Conservation (phyloP, 2,329 filamentous ascomycete genomes). For the Harringtonia lauricola region DNA sequence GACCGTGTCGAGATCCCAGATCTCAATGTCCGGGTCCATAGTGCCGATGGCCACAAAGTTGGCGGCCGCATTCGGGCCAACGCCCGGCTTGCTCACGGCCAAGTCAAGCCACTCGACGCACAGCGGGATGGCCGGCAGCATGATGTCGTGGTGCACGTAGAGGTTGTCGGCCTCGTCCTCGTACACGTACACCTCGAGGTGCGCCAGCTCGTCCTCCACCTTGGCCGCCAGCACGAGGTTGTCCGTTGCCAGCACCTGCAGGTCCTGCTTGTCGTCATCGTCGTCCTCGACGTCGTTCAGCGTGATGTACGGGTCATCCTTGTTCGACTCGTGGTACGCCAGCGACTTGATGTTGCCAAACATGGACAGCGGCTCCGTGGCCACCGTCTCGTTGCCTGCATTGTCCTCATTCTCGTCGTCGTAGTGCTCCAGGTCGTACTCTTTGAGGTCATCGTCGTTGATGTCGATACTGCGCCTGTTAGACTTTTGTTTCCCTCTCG, state of each 20-base stretch:
- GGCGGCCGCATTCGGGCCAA: constrained; percentile 55
- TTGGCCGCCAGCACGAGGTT: constrained; percentile 88
- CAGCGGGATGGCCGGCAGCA: constrained; percentile 92
- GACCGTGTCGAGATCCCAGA: constrained; percentile 93
- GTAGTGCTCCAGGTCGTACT: constrained; percentile 94
- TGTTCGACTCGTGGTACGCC: constrained; percentile 87
- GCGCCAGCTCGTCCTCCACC: constrained; percentile 92
- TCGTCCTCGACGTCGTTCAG: constrained; percentile 63
- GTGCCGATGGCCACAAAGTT: constrained; percentile 95
- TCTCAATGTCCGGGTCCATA: constrained; percentile 96
- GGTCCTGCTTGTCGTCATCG: constrained; percentile 82
- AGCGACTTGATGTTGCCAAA: constrained; percentile 92
- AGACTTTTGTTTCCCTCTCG: too few relatives aligned
- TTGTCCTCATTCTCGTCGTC: constrained; percentile 68
- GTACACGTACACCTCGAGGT: constrained; percentile 95
- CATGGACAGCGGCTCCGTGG: constrained; percentile 64
- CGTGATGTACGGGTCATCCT: constrained; percentile 94
- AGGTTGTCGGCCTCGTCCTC: constrained; percentile 92
- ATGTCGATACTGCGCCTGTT: constrained; percentile 39
- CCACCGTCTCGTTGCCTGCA: constrained; percentile 37
- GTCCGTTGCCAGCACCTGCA: constrained; percentile 86
- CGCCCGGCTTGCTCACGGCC: constrained; percentile 61
- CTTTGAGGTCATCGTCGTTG: constrained; percentile 80
- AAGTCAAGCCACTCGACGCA: constrained; percentile 94
- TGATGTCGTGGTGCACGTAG: constrained; percentile 98